Evolutionary conservation across 176 grass and related monocot genomes (phyloP), one percentile per base, ranked within the genome.

Genomic region (Echinochloa phyllopogon): DNA sequence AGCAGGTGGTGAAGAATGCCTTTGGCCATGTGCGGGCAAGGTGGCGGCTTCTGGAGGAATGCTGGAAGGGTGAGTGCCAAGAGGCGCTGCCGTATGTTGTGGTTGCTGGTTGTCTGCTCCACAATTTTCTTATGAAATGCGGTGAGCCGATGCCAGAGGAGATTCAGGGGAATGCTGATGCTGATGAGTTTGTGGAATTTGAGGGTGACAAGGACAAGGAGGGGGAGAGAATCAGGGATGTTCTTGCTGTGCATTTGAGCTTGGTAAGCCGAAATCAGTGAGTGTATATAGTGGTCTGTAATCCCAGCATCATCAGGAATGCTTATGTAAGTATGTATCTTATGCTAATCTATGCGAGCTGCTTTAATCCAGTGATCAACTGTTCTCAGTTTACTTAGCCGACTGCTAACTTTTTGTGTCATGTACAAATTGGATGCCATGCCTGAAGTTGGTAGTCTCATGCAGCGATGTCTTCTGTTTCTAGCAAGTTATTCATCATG

Each of bases 51-150:
- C 93, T 98, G 0, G 73, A 47, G 20, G 83, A 89, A 67, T 81
- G 50, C 63, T 95, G 96, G 96, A 94, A 98, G 86, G 93, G 92
- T 8, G 89, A 93, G 41, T 95, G 94, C 51, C 89, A 85, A 20
- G 91, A 95, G 56, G 93, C 91, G 0, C 71, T 98, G 83, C 96
- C 96, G 15, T 98, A 92, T 69, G 93, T 94, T 23, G 87, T 98
- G 24, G 78, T 92, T 2, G 85, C 91, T 0, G 76, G 91, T 1
- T 94, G 93, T 53, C 91, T 98, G 74, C 96, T 98, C 68, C 96
- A 98, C 58, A 95, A 98, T 25, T 98, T 90, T 27, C 90, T 98
- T n/a, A 76, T 88, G 23, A 90, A 87, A 69, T 84, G 81, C 5
- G 87, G 88, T 8, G 96, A 95, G 48, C 89, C 86, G 0, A 65